Evolutionary conservation across 1,139 yeast genomes (phyloP).

Genomic region (Diutina scorzettiae): DNA sequence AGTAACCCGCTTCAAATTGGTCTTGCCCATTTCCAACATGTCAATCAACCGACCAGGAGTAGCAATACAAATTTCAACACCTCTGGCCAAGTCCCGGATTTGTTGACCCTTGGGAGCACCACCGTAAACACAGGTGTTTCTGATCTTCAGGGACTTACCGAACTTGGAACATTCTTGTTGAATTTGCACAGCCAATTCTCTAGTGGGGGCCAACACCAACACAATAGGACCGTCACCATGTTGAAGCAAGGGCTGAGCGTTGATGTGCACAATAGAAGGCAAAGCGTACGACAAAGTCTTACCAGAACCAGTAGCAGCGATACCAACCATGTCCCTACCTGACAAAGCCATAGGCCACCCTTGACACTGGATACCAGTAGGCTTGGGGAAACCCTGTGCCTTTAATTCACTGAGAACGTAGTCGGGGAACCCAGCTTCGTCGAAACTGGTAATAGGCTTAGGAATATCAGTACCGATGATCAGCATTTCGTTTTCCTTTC

Average conservation of each 20-base stretch:
- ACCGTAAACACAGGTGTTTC: slow-evolving; percentile 97
- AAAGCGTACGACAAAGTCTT: slow-evolving; percentile 93
- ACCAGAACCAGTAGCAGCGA: slow-evolving; percentile 98
- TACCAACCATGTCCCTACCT: slow-evolving; percentile 98
- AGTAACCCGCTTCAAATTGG: slow-evolving; percentile 91
- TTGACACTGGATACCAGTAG: slow-evolving; percentile 96
- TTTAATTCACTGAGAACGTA: slow-evolving; percentile 84
- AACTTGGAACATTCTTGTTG: slow-evolving; percentile 93
- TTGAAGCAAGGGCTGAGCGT: slow-evolving; percentile 87
- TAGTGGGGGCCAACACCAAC: slow-evolving; percentile 92
- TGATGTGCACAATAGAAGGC: slow-evolving; percentile 94
- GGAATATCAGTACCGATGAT: slow-evolving; percentile 79
- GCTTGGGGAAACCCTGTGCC: slow-evolving; percentile 85
- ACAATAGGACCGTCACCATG: slow-evolving; percentile 98
- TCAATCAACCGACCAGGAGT: slow-evolving; percentile 98
- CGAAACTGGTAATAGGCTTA: slow-evolving; percentile 84
- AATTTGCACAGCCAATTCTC: slow-evolving; percentile 97
- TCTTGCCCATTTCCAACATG: slow-evolving; percentile 90
- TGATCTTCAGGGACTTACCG: slow-evolving; percentile 81
- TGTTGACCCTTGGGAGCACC: slow-evolving; percentile 99
- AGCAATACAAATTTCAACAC: slow-evolving; percentile 91
- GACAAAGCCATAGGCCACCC: slow-evolving; percentile 99
- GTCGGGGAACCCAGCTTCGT: slow-evolving; percentile 95
- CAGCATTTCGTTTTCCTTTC: slow-evolving; percentile 79
- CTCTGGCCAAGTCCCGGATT: slow-evolving; percentile 87